A percentile compares a stretch with the other conserved stretches of the same genome.
phyloP scores from a whole-genome alignment of 495 filamentous ascomycete species.

The Hypoxylon rickii region DNA sequence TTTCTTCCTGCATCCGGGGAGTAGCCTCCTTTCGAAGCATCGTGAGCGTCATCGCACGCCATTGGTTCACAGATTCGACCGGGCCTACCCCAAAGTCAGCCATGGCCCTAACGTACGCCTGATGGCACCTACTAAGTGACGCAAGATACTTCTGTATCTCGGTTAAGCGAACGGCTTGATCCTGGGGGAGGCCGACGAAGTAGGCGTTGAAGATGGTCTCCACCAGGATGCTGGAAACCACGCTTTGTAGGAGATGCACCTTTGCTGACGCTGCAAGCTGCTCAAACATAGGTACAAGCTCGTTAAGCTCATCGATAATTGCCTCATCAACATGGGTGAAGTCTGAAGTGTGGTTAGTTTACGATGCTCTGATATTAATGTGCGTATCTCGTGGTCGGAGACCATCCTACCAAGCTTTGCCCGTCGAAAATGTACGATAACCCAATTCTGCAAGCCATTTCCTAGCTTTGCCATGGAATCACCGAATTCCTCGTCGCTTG shows the following conservation, averaged over 20 bases:
- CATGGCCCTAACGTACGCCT: conserved; percentile 1
- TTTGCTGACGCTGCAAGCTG: conserved; percentile 52
- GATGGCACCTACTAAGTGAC: conserved; percentile 46
- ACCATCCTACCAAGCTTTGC: conserved; percentile 53
- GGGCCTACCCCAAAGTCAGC: conserved; percentile 39
- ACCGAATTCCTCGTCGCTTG: conserved; percentile 59
- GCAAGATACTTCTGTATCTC: conserved; percentile 52
- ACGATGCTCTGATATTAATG: not conserved
- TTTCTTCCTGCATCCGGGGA: conserved; percentile 49
- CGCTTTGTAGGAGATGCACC: conserved; percentile 57
- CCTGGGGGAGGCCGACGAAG: conserved; percentile 54
- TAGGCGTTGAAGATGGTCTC: conserved; percentile 57
- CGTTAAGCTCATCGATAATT: conserved; percentile 44
- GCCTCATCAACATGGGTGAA: conserved; percentile 40
- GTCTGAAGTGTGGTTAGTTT: conserved; percentile 41
- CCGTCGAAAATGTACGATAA: conserved; percentile 58
- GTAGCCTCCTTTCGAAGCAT: conserved; percentile 53
- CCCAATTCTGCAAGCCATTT: conserved; percentile 63
- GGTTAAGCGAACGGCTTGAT: conserved; percentile 46
- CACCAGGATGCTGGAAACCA: conserved; percentile 56
- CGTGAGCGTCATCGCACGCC: conserved; percentile 57
- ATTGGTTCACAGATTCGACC: conserved; percentile 56
- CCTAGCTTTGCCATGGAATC: conserved; percentile 53
- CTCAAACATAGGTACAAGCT: conserved; percentile 56
- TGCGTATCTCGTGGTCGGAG: not conserved